Evolutionary conservation across 2,329 filamentous ascomycete genomes (phyloP).

Genomic region (Calonectria honghensis): DNA sequence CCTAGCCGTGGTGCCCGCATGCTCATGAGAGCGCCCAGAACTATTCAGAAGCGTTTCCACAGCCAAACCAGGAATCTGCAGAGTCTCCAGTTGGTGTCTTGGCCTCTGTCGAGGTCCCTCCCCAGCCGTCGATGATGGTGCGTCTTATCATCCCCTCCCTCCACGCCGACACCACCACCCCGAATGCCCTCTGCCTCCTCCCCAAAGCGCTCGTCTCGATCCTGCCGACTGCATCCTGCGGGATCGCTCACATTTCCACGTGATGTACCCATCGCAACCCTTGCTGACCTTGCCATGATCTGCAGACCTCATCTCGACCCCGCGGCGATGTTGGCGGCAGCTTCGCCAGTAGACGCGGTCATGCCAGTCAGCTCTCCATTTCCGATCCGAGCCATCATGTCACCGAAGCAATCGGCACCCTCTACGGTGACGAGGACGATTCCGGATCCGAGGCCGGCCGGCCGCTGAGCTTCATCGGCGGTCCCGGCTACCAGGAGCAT

Average conservation of each 20-base stretch:
- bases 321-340: slow-evolving; percentile 73
- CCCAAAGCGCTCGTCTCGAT: slow-evolving; percentile 6
- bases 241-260: slow-evolving; percentile 25
- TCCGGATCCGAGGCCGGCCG: slow-evolving; percentile 73
- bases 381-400: slow-evolving; percentile 96
- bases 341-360: slow-evolving; percentile 76
- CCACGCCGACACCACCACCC: slow-evolving; percentile 24
- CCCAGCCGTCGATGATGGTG: slow-evolving; percentile 70
- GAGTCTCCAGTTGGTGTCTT: slow-evolving; percentile 58
- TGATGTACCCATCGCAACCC: slow-evolving; percentile 44
- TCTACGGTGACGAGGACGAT: slow-evolving; percentile 87
- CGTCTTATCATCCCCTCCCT: slow-evolving; percentile 56
- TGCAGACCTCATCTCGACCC: slow-evolving; percentile 75
- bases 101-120: slow-evolving; percentile 62
- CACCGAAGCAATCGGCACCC: slow-evolving; percentile 92
- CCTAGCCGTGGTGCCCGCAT: slow-evolving; percentile 50
- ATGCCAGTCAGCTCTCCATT: slow-evolving; percentile 77
- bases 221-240: slow-evolving; percentile 25
- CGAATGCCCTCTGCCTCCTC: slow-evolving; percentile 26
- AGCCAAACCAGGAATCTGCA: slow-evolving; percentile 51
- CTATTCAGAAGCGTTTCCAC: slow-evolving; percentile 50
- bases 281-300: slow-evolving; percentile 50
- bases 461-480: slow-evolving; percentile 83
- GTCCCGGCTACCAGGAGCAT: slow-evolving; percentile 72
- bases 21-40: slow-evolving; percentile 57